phyloP scores from a whole-genome alignment of 306 rosid genomes.

The Morella rubra region DNA sequence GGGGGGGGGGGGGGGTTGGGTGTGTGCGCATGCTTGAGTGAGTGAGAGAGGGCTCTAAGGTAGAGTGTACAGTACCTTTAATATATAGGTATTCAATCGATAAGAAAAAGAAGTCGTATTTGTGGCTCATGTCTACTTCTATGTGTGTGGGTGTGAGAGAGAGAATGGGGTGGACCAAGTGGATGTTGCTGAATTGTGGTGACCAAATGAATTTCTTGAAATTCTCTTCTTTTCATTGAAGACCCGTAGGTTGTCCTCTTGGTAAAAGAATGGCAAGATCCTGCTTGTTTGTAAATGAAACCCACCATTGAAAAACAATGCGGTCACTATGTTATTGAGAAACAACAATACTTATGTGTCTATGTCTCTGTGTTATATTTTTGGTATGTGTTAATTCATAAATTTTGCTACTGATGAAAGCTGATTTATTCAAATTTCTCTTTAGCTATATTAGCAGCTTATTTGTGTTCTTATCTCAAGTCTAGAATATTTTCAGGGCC shows the following conservation, averaged over 20 bases:
- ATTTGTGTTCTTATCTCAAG: conserved; percentile 17
- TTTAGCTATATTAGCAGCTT: neutral
- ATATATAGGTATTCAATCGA: neutral
- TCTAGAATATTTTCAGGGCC: conserved; percentile 59
- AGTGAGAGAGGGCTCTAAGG: too few relatives aligned
- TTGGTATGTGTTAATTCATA: neutral
- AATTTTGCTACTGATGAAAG: conserved; percentile 9
- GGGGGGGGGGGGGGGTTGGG: neutral
- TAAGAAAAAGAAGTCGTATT: neutral
- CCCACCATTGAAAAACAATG: neutral
- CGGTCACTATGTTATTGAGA: neutral
- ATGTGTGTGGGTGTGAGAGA: neutral
- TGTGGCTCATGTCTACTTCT: neutral
- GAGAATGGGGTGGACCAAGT: neutral
- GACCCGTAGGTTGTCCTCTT: neutral
- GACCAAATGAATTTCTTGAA: neutral
- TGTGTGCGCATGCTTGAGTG: too few relatives aligned
- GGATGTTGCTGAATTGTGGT: neutral
- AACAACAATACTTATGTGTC: neutral
- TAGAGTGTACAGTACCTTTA: too few relatives aligned
- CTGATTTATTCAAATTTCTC: neutral
- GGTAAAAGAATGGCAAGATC: neutral
- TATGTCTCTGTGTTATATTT: neutral
- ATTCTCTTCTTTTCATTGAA: neutral
- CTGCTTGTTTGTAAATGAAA: neutral